phyloP scores from a whole-genome alignment of 441 rosid species.

The Populus hybrid region DNA sequence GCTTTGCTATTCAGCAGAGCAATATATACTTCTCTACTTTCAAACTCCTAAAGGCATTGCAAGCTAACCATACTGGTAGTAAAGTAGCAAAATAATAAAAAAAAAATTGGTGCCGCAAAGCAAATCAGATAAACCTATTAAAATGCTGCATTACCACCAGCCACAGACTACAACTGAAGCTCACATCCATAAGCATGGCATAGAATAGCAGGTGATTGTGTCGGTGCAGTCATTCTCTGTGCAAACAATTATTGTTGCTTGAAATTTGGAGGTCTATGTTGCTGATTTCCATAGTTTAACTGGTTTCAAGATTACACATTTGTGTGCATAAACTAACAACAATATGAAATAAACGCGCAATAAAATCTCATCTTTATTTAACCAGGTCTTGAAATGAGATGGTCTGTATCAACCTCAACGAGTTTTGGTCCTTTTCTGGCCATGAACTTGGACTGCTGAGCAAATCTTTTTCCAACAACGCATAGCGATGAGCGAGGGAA shows the following conservation, averaged over 20 bases:
- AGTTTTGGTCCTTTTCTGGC: constrained; percentile 52
- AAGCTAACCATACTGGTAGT: background rate
- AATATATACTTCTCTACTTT: background rate
- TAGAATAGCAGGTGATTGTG: background rate
- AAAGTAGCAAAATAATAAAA: no score
- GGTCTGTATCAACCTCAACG: constrained; percentile 30
- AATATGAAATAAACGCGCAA: background rate
- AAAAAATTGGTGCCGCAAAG: background rate
- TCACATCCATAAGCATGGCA: background rate
- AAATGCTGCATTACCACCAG: background rate
- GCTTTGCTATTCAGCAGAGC: background rate
- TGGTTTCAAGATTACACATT: constrained; percentile 3
- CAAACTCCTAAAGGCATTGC: background rate
- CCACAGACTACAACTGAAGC: background rate
- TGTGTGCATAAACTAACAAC: background rate
- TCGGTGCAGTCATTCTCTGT: no score
- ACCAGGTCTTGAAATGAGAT: background rate
- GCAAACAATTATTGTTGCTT: background rate
- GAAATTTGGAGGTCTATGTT: background rate
- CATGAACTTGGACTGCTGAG: constrained; percentile 31
- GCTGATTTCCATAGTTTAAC: background rate
- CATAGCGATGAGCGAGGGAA: constrained; percentile 54
- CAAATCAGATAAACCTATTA: background rate
- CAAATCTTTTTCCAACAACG: constrained; percentile 83
- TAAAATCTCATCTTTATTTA: background rate